Evolutionary conservation across 2,329 filamentous ascomycete species (phyloP), one percentile per base, ranked within the genome.

Genomic region (Exophiala viscosa): DNA sequence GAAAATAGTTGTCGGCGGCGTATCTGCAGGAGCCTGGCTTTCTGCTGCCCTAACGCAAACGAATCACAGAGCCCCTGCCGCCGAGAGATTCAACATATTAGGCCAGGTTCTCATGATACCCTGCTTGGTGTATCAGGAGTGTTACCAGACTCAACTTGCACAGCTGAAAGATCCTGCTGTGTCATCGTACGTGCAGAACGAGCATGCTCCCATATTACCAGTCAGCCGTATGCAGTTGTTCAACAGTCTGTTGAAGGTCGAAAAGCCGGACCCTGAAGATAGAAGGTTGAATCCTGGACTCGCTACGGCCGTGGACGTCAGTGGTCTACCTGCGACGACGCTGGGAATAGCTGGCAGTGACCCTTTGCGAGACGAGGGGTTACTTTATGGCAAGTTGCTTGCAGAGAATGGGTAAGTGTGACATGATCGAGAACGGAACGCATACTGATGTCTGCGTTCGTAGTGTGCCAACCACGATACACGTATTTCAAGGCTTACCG

Each of bases 91-190:
- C 0, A 63, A 57, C 1, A 66, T 80, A 46, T 71, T 73, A 0
- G 80, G 80, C 0, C 79, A 81, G 55, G 67, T 80, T 0, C 60
- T 81, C 2, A 75, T 77, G 68, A 79, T 80, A 9, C 76, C 78
- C 0, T 71, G 69, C 3, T 41, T 81, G n/a, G 70, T 74, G 0
- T 59, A 66, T 33, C 53, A 57, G 1, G 60, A 64, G 0, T 70
- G 66, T 4, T 73, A 75, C 48, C 65, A 52, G 3, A 48, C 61
- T 2, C 67, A 73, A 11, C 28, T 73, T 6, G 62, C 60, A 9
- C 65, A 68, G 54, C 60, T 78, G 44, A 68, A 65, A 14, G 66
- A 71, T 15, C 69, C 64, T 0, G 65, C 67, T 0, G 39, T 75
- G 1, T 79, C 76, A 0, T 78, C 75, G 0, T 75, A 72, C 47